Evolutionary conservation across 2,329 filamentous ascomycete species (phyloP).

Genomic region (Zasmidium citrigriseum): DNA sequence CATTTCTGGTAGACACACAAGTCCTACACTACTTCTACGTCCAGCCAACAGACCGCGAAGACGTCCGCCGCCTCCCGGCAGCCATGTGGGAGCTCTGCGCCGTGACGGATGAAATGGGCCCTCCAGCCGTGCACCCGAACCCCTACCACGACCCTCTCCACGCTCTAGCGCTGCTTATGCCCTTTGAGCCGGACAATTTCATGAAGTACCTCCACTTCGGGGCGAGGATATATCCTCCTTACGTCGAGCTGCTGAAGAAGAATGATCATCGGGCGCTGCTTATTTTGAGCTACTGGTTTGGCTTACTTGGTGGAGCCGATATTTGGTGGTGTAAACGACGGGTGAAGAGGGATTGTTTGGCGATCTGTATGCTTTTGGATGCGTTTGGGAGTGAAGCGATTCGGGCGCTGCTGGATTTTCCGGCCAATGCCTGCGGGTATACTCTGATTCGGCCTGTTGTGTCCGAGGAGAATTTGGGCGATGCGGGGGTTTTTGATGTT

Average conservation of each 20-base stretch:
- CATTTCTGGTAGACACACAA: constrained; percentile 1
- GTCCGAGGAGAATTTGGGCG: neutral
- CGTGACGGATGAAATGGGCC: constrained; percentile 12
- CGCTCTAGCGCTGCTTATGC: constrained; percentile 12
- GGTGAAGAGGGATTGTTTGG: neutral
- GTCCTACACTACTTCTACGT: constrained; percentile 13
- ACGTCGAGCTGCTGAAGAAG: neutral
- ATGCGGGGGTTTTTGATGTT: neutral
- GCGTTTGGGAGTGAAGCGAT: neutral
- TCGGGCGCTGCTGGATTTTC: neutral
- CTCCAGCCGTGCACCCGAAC: constrained; percentile 12
- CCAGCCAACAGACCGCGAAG: neutral
- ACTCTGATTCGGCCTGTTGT: neutral
- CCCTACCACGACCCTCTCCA: constrained; percentile 18
- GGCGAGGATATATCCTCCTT: constrained; percentile 11
- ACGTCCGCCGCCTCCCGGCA: constrained; percentile 5
- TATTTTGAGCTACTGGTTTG: constrained; percentile 3
- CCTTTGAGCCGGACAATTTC: constrained; percentile 11
- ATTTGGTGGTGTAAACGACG: constrained; percentile 1
- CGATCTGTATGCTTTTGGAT: neutral
- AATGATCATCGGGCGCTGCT: constrained; percentile 1
- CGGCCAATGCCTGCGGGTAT: constrained; percentile 1
- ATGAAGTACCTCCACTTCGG: constrained; percentile 19
- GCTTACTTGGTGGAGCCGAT: neutral
- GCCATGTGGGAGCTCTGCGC: constrained; percentile 12